These are phyloP conservation scores for Penicillium verhagenii DNA, from an alignment of 495 filamentous ascomycete species.

Conservation along the genomic window DNA sequence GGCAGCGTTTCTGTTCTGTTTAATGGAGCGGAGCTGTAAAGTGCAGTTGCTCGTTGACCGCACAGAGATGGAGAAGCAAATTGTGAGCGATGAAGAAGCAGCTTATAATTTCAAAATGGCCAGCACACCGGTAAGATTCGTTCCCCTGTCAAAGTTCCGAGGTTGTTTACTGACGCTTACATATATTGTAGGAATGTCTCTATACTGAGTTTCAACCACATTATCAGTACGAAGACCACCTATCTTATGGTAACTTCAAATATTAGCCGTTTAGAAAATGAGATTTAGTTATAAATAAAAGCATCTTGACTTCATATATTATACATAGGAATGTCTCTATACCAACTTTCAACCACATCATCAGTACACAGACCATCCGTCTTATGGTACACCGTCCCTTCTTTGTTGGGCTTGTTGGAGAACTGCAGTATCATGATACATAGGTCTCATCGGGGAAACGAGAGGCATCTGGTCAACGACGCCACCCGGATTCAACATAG, in stretches of 20 bases:
- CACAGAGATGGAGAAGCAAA: conserved; percentile 47
- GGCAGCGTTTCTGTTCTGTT: conserved; percentile 52
- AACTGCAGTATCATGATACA: too few relatives aligned
- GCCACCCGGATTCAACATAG: too few relatives aligned
- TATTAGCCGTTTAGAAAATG: too few relatives aligned
- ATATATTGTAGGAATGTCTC: conserved; percentile 10
- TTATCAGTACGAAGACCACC: conserved; percentile 40
- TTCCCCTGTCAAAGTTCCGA: background rate
- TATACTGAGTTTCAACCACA: conserved; percentile 20
- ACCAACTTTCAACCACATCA: conserved; percentile 26
- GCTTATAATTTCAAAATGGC: conserved; percentile 4
- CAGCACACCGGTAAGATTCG: conserved; percentile 10
- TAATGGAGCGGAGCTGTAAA: conserved; percentile 55
- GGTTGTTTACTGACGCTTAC: background rate
- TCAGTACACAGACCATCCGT: conserved; percentile 24
- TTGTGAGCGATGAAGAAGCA: conserved; percentile 15
- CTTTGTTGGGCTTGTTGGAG: too few relatives aligned
- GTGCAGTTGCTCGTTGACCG: conserved; percentile 55
- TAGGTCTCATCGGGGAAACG: too few relatives aligned
- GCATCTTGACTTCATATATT: too few relatives aligned
- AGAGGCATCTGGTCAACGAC: too few relatives aligned
- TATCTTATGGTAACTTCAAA: conserved; percentile 50
- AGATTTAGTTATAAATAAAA: too few relatives aligned
- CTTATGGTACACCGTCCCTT: too few relatives aligned
- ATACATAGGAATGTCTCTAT: conserved; percentile 37